These are phyloP conservation scores for Rhizopus delemar DNA, from an alignment of 371 early-diverging fungal species.

Conservation along the genomic window DNA sequence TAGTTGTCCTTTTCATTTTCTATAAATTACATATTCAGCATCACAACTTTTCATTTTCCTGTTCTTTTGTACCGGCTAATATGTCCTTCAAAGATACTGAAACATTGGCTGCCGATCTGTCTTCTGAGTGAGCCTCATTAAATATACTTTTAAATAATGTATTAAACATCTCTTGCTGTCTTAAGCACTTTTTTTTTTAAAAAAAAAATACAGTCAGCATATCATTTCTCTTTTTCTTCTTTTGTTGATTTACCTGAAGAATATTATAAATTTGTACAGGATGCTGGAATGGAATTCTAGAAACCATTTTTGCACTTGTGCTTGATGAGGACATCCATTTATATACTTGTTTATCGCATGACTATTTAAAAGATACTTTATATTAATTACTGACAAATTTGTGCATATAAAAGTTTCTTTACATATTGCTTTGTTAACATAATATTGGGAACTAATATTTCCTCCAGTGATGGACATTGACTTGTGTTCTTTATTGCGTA, in stretches of 20 bases:
- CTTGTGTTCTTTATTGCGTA: background rate
- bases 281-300: slow-evolving; percentile 58
- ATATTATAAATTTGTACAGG: slow-evolving; percentile 55
- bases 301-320: slow-evolving; percentile 40
- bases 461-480: slow-evolving; percentile 28
- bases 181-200: slow-evolving; percentile 27
- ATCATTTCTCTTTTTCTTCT: background rate
- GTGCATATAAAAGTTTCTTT: background rate
- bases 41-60: background rate
- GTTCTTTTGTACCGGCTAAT: slow-evolving; percentile 29
- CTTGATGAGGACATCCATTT: slow-evolving; percentile 27
- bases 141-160: slow-evolving; percentile 56
- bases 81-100: slow-evolving; percentile 37
- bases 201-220: background rate
- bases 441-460: slow-evolving; percentile 26
- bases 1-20: slow-evolving; percentile 24
- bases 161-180: slow-evolving; percentile 63
- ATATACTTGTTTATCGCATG: slow-evolving; percentile 36
- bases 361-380: background rate
- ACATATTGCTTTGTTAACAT: background rate
- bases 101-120: background rate
- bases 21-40: slow-evolving; percentile 5
- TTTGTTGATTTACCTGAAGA: slow-evolving; percentile 37
- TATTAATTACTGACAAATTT: no score
- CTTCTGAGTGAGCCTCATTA: slow-evolving; percentile 23